Conservation (phyloP, 768 basidiomycete species). For the Leccinum incarnatum region DNA sequence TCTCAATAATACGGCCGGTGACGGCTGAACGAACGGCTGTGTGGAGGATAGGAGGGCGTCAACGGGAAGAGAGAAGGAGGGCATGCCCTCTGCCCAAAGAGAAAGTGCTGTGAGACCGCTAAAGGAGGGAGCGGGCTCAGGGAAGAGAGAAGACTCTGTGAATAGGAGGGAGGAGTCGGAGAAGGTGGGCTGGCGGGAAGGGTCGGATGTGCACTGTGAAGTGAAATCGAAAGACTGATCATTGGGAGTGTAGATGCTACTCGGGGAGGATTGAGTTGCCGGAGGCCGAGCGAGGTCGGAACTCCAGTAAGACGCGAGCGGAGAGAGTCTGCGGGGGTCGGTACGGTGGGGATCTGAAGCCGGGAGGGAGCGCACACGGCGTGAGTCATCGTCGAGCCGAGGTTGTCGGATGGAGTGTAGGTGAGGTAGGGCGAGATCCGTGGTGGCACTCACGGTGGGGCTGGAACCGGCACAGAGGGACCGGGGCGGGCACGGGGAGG, state of each 20-base stretch:
- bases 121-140: conserved; percentile 33
- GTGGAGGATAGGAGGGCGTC: conserved; percentile 48
- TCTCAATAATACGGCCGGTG: conserved; percentile 48
- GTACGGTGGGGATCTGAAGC: conserved; percentile 26
- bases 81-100: conserved; percentile 68
- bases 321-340: conserved; percentile 34
- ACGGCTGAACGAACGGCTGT: conserved; percentile 33
- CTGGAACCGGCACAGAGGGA: conserved; percentile 24
- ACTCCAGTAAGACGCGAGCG: conserved; percentile 30
- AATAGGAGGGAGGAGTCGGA: conserved; percentile 32
- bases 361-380: conserved; percentile 32
- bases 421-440: conserved; percentile 28
- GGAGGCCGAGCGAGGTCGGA: conserved; percentile 24
- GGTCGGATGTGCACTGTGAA: conserved; percentile 25
- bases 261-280: conserved; percentile 27
- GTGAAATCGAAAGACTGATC: conserved; percentile 16
- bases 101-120: conserved; percentile 40
- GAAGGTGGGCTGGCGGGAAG: conserved; percentile 18
- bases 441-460: conserved; percentile 19
- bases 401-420: conserved; percentile 19
- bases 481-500: conserved; percentile 27
- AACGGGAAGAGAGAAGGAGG: conserved; percentile 56
- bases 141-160: conserved; percentile 27
- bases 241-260: conserved; percentile 22
- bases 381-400: conserved; percentile 27